These are phyloP conservation scores for Telopea speciosissima DNA, from an alignment of 177 flowering plant species.

Conservation along the genomic window DNA sequence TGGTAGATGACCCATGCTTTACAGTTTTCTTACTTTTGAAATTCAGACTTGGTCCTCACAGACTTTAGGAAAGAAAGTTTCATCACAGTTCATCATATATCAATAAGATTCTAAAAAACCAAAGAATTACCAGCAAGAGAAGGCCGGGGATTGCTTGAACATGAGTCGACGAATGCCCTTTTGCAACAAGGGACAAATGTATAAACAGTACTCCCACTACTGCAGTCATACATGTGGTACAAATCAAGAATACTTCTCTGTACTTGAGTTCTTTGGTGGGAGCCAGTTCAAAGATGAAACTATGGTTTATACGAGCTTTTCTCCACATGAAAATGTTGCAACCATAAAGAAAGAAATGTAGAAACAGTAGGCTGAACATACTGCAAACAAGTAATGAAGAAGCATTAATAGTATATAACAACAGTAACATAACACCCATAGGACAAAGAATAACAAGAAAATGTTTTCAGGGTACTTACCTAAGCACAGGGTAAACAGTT, in stretches of 20 bases:
- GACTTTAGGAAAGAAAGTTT: not conserved
- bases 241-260: constrained; percentile 85
- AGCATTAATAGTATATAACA: not conserved
- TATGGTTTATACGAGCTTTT: constrained; percentile 76
- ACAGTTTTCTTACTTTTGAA: too few species aligned
- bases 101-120: not conserved
- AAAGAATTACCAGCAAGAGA: constrained; percentile 53
- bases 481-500: constrained; percentile 88
- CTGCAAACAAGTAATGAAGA: constrained; percentile 39
- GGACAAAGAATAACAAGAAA: not conserved
- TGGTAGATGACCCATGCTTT: too few species aligned
- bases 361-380: constrained; percentile 83
- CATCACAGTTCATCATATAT: not conserved
- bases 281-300: constrained; percentile 82
- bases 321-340: constrained; percentile 95
- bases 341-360: constrained; percentile 85
- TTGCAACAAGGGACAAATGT: constrained; percentile 63
- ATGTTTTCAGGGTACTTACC: constrained; percentile 41
- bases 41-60: too few species aligned
- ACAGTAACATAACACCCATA: not conserved
- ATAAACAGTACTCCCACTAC: constrained; percentile 75
- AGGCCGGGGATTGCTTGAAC: constrained; percentile 80
- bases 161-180: constrained; percentile 52
- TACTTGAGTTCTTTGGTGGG: constrained; percentile 80
- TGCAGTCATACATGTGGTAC: constrained; percentile 65